These are phyloP conservation scores for Cokeromyces recurvatus DNA, from an alignment of 371 early-diverging fungal species.

Conservation along the genomic window DNA sequence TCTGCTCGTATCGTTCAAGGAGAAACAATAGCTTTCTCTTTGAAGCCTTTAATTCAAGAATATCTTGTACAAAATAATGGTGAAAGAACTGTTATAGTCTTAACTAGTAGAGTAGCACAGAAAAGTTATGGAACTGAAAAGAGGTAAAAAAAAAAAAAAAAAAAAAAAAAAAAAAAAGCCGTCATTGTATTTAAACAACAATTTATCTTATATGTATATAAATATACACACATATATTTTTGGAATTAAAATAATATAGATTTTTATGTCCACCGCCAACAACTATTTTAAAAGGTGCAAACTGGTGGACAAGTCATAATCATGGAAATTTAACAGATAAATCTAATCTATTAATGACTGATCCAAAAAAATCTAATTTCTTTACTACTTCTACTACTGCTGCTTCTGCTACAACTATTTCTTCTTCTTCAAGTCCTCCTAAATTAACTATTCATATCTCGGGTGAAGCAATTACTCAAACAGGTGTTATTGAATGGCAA, in stretches of 20 bases:
- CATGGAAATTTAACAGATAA: conserved; percentile 10
- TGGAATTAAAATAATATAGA: no score
- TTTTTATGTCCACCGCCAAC: conserved; percentile 84
- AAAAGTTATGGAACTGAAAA: conserved; percentile 85
- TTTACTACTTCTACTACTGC: conserved; percentile 13
- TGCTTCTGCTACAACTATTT: neutral
- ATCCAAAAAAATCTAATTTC: conserved; percentile 19
- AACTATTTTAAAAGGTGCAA: conserved; percentile 65
- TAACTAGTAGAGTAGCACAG: conserved; percentile 80
- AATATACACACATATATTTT: no score
- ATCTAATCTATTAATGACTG: conserved; percentile 8
- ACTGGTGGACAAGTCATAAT: conserved; percentile 62
- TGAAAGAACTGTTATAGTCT: conserved; percentile 66
- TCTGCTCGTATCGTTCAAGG: conserved; percentile 13
- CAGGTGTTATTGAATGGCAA: conserved; percentile 44
- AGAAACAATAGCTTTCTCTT: conserved; percentile 1
- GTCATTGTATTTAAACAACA: no score
- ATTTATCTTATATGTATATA: no score
- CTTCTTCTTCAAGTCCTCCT: conserved; percentile 21
- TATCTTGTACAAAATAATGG: conserved; percentile 45
- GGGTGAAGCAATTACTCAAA: conserved; percentile 36
- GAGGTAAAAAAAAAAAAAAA: conserved; percentile 45
- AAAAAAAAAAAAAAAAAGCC: no score
- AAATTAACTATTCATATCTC: conserved; percentile 43
- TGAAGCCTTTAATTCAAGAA: conserved; percentile 40